Base-by-base conservation (phyloP, 345 rosid species). In the Carallia brachiata region DNA sequence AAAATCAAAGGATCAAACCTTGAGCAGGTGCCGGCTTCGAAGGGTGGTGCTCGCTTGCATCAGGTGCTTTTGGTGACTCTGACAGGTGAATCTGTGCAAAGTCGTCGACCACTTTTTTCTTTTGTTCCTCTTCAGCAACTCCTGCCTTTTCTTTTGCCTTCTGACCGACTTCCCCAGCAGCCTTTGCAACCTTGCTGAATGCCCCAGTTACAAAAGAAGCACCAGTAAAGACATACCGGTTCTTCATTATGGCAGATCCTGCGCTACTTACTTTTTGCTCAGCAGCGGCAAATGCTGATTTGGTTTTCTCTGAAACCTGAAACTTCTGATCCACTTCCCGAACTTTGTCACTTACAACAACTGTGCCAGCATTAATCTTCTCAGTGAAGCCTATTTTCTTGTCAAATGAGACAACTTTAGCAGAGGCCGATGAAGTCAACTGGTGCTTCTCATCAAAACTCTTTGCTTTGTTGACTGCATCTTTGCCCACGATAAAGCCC, bases 101-200 rank as follows among this genome's bases (percentile, higher is more conserved):
- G 66, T 95, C 96, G 67, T 90, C 96, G 50, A 91, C 93, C 62
- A 92, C 84, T 77, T 95, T 91, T 73, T 87, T 83, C 83, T 86
- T 95, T 48, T 89, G 88, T 59, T 91, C 97, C 58, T 90, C 96
- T 50, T 89, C 97, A 8, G 86, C 88, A 77, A 70, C 73, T 66
- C 86, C 98, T 54, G 65, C 92, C 75, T 95, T 95, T 79, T 95
- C 98, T 75, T 92, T 92, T 4, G 99, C 84, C 87, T 83, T 90
- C 79, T 95, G 97, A 36, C 99, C 96, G 9, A 95, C 98, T 34
- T 95, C 98, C 23, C 93, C 99, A 0, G 99, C 99, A 53, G 94
- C 96, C 85, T 90, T 89, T 9, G 90, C 90, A 4, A 90, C 98
- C 83, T 78, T 92, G 74, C 61, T 92, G 78, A 79, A 90, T 30